These are phyloP conservation scores for Zostera marina DNA, from an alignment of 116 monocot species.

Conservation along the genomic window DNA sequence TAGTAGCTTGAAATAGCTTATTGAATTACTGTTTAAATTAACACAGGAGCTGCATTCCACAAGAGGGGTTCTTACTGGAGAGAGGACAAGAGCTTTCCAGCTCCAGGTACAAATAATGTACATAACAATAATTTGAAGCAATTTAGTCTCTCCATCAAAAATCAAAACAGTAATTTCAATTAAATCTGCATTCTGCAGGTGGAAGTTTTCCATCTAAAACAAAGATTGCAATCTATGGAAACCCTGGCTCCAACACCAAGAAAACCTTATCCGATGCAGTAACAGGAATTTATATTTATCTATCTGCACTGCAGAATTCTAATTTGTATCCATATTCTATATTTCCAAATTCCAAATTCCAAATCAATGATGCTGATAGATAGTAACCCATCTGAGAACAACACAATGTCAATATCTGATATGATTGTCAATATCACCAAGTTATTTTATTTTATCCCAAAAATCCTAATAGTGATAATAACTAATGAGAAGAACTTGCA, in stretches of 20 bases:
- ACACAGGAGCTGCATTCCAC: slow-evolving; percentile 84
- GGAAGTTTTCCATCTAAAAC: slow-evolving; percentile 62
- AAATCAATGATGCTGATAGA: too few species aligned
- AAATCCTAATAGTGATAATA: too few species aligned
- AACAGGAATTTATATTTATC: too few species aligned
- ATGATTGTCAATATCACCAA: too few species aligned
- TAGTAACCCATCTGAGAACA: too few species aligned
- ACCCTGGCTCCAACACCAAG: slow-evolving; percentile 37
- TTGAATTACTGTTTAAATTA: not conserved
- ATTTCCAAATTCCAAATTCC: too few species aligned
- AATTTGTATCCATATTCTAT: too few species aligned
- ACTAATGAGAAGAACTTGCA: too few species aligned
- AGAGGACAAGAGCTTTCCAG: slow-evolving; percentile 85
- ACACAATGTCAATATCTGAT: too few species aligned
- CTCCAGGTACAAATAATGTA: slow-evolving; percentile 41
- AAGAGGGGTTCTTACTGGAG: slow-evolving; percentile 80
- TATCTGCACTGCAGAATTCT: too few species aligned
- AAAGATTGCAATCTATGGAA: slow-evolving; percentile 45
- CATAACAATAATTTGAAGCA: not conserved
- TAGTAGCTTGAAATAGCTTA: not conserved
- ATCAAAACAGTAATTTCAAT: not conserved
- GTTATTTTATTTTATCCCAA: too few species aligned
- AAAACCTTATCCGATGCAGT: slow-evolving; percentile 42
- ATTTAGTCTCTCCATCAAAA: not conserved
- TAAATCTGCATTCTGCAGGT: slow-evolving; percentile 34